phyloP scores from a whole-genome alignment of 2,329 filamentous ascomycete genomes.

The Rhinocladiella similis region DNA sequence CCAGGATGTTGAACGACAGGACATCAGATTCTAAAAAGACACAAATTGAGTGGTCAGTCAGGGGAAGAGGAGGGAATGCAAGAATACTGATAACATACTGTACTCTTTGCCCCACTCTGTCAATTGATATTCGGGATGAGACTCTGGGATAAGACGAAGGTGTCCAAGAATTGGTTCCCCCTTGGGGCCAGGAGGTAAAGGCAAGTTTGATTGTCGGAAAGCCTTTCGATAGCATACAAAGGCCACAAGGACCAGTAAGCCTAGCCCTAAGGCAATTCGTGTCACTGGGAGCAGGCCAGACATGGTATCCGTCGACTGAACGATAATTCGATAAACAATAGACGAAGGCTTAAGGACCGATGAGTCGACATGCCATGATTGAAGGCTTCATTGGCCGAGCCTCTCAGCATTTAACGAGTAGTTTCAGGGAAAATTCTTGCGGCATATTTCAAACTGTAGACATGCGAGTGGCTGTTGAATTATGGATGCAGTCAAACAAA shows the following conservation, averaged over 20 bases:
- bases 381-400: too few species aligned
- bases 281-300: too few species aligned
- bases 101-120: constrained; percentile 18
- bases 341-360: too few species aligned
- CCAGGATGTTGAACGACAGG: constrained; percentile 31
- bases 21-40: constrained; percentile 9
- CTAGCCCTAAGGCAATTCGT: too few species aligned
- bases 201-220: not conserved
- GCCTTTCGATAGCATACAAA: not conserved
- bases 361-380: too few species aligned
- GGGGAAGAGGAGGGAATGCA: not conserved
- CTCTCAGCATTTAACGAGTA: too few species aligned
- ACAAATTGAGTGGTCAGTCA: not conserved
- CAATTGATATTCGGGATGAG: constrained; percentile 10
- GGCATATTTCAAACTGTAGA: too few species aligned
- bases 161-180: constrained; percentile 14
- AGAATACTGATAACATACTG: not conserved
- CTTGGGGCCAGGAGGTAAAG: constrained; percentile 8
- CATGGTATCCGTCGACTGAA: too few species aligned
- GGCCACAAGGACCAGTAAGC: not conserved
- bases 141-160: constrained; percentile 10
- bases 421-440: too few species aligned
- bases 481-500: too few species aligned
- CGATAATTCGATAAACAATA: too few species aligned
- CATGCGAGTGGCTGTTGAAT: too few species aligned